A percentile compares a stretch with the other conserved stretches of the same genome.
Evolutionary conservation across 1,284 basidiomycete species (phyloP).

Genomic region (Mycena sp.): DNA sequence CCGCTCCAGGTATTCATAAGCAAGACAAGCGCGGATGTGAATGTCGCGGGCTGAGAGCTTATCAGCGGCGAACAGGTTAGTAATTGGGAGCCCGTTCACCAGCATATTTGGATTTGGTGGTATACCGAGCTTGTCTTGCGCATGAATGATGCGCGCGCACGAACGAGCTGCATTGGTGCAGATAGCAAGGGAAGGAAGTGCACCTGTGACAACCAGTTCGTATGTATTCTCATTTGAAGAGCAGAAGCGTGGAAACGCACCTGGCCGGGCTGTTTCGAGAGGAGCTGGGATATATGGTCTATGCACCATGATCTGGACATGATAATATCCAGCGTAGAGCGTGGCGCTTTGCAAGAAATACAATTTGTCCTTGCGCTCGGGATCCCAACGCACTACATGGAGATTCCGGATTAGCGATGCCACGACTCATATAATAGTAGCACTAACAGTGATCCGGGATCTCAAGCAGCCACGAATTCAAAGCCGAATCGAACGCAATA

Average conservation of each 20-base stretch:
- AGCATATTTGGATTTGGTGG: constrained; percentile 38
- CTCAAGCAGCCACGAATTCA: constrained; percentile 74
- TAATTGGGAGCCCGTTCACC: constrained; percentile 38
- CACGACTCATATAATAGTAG: background rate
- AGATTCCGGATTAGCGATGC: background rate
- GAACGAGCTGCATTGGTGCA: constrained; percentile 77
- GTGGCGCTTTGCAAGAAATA: constrained; percentile 69
- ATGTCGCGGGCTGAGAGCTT: constrained; percentile 28
- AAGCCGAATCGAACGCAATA: constrained; percentile 68
- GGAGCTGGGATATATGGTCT: constrained; percentile 74
- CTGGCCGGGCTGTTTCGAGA: constrained; percentile 24
- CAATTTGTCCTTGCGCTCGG: constrained; percentile 55
- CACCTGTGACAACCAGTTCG: constrained; percentile 1
- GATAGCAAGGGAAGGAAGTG: constrained; percentile 68
- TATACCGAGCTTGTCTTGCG: constrained; percentile 33
- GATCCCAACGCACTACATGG: constrained; percentile 74
- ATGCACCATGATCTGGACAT: constrained; percentile 67
- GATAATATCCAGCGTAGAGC: constrained; percentile 51
- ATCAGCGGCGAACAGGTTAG: background rate
- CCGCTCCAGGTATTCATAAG: constrained; percentile 79
- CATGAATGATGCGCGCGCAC: constrained; percentile 66
- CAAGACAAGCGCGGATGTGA: constrained; percentile 64
- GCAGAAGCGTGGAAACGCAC: background rate
- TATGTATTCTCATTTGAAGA: background rate
- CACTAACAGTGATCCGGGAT: constrained; percentile 66